Evolutionary conservation across 768 basidiomycete species (phyloP).

Genomic region (Boletus subcaerulescens): DNA sequence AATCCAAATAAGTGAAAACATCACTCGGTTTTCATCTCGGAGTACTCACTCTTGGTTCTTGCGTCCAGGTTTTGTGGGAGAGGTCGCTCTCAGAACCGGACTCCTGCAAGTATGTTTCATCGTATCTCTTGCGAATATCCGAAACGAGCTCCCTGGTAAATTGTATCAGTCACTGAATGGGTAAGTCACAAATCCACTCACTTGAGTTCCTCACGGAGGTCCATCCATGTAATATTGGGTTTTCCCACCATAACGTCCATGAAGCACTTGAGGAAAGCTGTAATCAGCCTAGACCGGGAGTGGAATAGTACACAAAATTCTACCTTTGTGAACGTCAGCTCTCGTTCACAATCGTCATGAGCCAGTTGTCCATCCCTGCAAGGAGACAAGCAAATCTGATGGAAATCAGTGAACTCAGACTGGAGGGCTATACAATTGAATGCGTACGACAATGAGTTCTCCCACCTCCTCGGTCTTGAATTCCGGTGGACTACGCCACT

Average conservation of each 20-base stretch:
- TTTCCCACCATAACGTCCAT: slow-evolving; percentile 9
- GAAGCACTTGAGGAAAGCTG: slow-evolving; percentile 14
- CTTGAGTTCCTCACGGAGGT: slow-evolving; percentile 18
- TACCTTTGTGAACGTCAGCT: slow-evolving; percentile 27
- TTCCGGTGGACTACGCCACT: slow-evolving; percentile 2
- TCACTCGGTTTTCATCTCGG: neutral
- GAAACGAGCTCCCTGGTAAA: slow-evolving; percentile 10
- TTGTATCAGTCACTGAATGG: neutral
- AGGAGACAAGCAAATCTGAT: slow-evolving; percentile 26
- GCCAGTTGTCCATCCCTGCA: slow-evolving; percentile 26
- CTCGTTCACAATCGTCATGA: slow-evolving; percentile 17
- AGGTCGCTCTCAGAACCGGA: neutral
- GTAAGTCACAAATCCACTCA: neutral
- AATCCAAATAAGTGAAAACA: neutral
- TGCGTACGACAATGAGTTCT: slow-evolving; percentile 20
- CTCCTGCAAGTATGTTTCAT: neutral
- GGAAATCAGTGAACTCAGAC: neutral
- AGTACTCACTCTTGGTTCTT: slow-evolving; percentile 23
- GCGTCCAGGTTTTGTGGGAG: slow-evolving; percentile 3
- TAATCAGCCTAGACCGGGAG: neutral
- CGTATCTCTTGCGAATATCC: slow-evolving; percentile 13
- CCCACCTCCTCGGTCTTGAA: slow-evolving; percentile 5
- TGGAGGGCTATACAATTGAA: neutral
- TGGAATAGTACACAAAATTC: neutral
- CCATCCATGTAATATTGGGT: slow-evolving; percentile 17